These are phyloP conservation scores for Cyclotella baltica DNA, from an alignment of 108 stramenopile genomes.

Conservation along the genomic window DNA sequence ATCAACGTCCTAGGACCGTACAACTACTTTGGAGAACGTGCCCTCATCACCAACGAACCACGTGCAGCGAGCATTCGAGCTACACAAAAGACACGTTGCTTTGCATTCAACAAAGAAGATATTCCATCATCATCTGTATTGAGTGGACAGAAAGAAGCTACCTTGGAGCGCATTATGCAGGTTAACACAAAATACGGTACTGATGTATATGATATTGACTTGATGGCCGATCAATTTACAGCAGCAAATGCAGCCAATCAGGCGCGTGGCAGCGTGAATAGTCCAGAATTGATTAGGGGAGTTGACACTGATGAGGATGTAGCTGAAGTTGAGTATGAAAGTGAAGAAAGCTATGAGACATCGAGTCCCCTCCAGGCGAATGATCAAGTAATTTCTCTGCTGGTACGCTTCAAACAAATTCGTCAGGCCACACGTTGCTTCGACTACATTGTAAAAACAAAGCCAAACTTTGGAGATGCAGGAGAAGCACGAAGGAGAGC, in stretches of 20 bases:
- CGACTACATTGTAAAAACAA: constrained; percentile 76
- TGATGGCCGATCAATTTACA: constrained; percentile 59
- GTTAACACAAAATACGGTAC: constrained; percentile 82
- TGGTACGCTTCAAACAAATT: constrained; percentile 75
- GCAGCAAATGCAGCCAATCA: constrained; percentile 61
- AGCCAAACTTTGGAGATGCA: constrained; percentile 70
- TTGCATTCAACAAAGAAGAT: constrained; percentile 76
- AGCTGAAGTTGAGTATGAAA: neutral
- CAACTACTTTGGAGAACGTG: constrained; percentile 92
- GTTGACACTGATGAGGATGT: constrained; percentile 78
- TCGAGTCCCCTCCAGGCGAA: constrained; percentile 15
- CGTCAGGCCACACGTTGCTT: constrained; percentile 78
- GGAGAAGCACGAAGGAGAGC: constrained; percentile 65
- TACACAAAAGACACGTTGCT: constrained; percentile 61
- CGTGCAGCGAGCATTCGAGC: constrained; percentile 90
- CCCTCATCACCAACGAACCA: constrained; percentile 89
- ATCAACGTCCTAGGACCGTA: constrained; percentile 73
- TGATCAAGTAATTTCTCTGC: constrained; percentile 48
- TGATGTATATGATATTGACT: constrained; percentile 55
- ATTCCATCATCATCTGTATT: constrained; percentile 75
- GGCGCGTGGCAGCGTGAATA: constrained; percentile 58
- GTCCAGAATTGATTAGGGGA: constrained; percentile 62
- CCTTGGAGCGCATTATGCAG: constrained; percentile 48
- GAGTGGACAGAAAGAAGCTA: constrained; percentile 67
- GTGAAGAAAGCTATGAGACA: neutral